A percentile compares a stretch with the other conserved stretches of the same genome.
These are phyloP conservation scores for Flaveria sonorensis DNA, from an alignment of 129 eudicot genomes.

Conservation along the genomic window DNA sequence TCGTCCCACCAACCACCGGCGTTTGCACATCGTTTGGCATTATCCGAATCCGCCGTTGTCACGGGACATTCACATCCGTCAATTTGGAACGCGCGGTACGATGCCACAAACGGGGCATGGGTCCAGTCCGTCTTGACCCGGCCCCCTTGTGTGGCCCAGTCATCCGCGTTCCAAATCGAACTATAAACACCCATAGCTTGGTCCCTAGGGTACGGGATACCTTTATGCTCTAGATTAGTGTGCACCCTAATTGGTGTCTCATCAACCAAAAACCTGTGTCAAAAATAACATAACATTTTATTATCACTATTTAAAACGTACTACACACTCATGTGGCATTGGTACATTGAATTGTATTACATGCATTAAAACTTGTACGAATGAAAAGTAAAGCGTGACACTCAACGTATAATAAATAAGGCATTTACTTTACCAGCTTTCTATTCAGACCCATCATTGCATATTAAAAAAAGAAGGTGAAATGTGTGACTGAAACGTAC, in stretches of 20 bases:
- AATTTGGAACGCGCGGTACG: conserved; percentile 73
- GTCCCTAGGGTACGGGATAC: conserved; percentile 81
- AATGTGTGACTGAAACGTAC: conserved; percentile 19
- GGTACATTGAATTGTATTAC: conserved; percentile 13
- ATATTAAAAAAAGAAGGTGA: conserved; percentile 6
- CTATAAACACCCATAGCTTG: conserved; percentile 97
- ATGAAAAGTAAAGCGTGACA: conserved; percentile 16
- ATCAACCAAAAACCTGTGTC: conserved; percentile 74
- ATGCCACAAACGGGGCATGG: conserved; percentile 82
- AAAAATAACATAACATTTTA: neutral
- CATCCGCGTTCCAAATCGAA: conserved; percentile 97
- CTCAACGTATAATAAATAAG: conserved; percentile 29
- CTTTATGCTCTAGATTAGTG: conserved; percentile 79
- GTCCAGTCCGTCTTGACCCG: conserved; percentile 88
- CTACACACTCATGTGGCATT: neutral
- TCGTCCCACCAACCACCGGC: conserved; percentile 82
- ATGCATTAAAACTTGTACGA: conserved; percentile 6
- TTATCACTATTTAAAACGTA: too few species aligned
- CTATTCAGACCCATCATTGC: conserved; percentile 39
- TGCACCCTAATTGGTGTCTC: conserved; percentile 87
- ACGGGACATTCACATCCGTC: conserved; percentile 74
- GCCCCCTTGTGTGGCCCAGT: conserved; percentile 99
- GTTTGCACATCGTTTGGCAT: conserved; percentile 48
- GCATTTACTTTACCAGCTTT: conserved; percentile 31
- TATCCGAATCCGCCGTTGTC: conserved; percentile 52